Base-by-base conservation (phyloP, 2,329 filamentous ascomycete genomes). In the Podosphaera leucotricha region DNA sequence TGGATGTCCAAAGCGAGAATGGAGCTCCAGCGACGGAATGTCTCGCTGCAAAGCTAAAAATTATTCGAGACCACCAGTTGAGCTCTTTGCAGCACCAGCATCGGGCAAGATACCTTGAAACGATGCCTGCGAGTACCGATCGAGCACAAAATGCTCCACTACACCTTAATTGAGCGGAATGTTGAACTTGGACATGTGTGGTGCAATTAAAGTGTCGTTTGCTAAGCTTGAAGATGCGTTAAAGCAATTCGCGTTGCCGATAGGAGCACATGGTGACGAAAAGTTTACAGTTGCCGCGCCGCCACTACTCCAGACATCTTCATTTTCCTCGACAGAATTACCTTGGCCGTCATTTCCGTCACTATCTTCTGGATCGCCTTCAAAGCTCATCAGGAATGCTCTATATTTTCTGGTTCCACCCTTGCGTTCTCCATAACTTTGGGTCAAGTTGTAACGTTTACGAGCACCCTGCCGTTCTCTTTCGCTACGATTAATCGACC, bases 1-100 rank as follows among this genome's bases (percentile, higher is more conserved):
- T 21, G 28, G 41, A 43, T 43, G 41, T 11, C 41, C 41, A 43
- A 43, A 43, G 22, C 41, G 28, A 20, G 41, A 28, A 24, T 43
- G 26, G 21, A 43, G 18, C 16, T 15, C 37, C 16, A 43, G n/a
- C 13, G 21, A 5, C 15, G 7, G n/a, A 36, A 20, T 18, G 11
- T 33, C 5, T 43, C 16, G 26, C 35, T 43, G 28, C 13, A 43
- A 28, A 2, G 41, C 30, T 8, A 15, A 30, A 13, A 36, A 43
- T 16, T 43, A 28, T 43, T 43, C 37, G 11, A 36, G 24, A 15
- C 41, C 41, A 15, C 28, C 28, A 5, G 28, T 43, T 24, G 41
- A 43, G 8, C 18, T 21, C 22, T 43, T 28, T 8, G 41, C 28
- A 37, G 28, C 41, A 21, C 41, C 41, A 2, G 41, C 37, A 19